Percentiles rank a stretch among this genome's conserved stretches.
phyloP scores from a whole-genome alignment of 345 rosid species.

The Lepidium didymum region DNA sequence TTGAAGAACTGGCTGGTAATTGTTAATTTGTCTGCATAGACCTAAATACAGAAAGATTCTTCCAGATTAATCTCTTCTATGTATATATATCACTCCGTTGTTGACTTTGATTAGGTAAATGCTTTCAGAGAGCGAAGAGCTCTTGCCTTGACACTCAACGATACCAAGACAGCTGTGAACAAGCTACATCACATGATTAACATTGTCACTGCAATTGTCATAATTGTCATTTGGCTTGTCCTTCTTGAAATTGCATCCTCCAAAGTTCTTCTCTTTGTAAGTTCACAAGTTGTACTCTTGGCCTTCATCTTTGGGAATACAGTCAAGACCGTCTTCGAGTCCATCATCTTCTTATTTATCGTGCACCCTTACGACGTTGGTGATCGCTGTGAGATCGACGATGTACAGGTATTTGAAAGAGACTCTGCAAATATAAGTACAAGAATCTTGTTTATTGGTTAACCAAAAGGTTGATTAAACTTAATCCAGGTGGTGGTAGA shows the following conservation, averaged over 20 bases:
- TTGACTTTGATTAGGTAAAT: conserved; percentile 51
- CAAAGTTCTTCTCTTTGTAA: conserved; percentile 47
- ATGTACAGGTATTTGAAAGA: conserved; percentile 56
- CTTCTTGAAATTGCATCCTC: conserved; percentile 72
- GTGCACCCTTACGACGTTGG: conserved; percentile 97
- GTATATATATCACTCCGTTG: conserved; percentile 30
- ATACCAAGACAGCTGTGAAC: conserved; percentile 90
- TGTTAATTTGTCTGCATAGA: background rate
- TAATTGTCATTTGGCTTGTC: conserved; percentile 57
- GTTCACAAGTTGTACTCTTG: conserved; percentile 73
- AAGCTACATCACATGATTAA: conserved; percentile 75
- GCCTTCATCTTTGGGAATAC: conserved; percentile 92
- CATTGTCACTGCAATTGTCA: conserved; percentile 36
- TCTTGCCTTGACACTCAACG: conserved; percentile 84
- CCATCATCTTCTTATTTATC: conserved; percentile 80
- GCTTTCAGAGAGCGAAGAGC: conserved; percentile 91
- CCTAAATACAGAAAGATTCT: background rate
- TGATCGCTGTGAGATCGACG: conserved; percentile 81
- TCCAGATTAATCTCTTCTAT: background rate
- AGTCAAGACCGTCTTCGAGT: conserved; percentile 77
- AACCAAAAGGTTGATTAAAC: background rate
- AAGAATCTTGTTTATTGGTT: background rate
- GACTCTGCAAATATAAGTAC: background rate
- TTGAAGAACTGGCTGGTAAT: conserved; percentile 88
- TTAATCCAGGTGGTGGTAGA: conserved; percentile 58